Percentiles rank a stretch among this genome's conserved stretches.
phyloP scores from a whole-genome alignment of 2,329 filamentous ascomycete species.

The Fusarium temperatum region DNA sequence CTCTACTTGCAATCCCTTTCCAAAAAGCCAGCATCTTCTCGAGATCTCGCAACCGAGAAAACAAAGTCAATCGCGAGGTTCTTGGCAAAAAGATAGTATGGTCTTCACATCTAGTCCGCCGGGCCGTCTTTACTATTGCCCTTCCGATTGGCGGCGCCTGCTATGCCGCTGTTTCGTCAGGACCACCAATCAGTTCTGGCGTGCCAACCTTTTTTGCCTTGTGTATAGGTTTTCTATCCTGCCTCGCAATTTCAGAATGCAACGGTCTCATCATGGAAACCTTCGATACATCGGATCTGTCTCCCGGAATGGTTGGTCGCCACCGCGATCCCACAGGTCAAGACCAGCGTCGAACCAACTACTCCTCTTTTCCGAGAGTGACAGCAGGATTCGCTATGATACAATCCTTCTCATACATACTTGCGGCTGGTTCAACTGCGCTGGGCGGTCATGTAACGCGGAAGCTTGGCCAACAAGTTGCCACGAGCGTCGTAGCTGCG shows the following conservation, averaged over 20 bases:
- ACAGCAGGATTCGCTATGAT: conserved; percentile 75
- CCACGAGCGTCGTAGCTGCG: conserved; percentile 74
- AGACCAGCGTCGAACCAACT: conserved; percentile 67
- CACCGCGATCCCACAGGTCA: conserved; percentile 54
- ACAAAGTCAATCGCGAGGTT: conserved; percentile 73
- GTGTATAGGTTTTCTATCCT: conserved; percentile 74
- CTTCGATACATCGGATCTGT: conserved; percentile 82
- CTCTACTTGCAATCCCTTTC: conserved; percentile 75
- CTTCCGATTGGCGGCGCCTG: conserved; percentile 73
- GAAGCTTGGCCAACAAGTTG: conserved; percentile 70
- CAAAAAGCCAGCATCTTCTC: conserved; percentile 77
- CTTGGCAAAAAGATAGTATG: conserved; percentile 70
- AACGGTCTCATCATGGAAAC: conserved; percentile 82
- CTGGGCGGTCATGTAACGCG: conserved; percentile 74
- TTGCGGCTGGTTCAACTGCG: conserved; percentile 74
- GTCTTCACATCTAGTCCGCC: conserved; percentile 77
- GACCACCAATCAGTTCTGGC: conserved; percentile 67
- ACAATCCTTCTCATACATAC: conserved; percentile 74
- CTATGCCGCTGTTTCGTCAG: conserved; percentile 73
- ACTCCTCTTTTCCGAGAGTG: conserved; percentile 79
- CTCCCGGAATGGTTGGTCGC: conserved; percentile 72
- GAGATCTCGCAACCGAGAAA: conserved; percentile 66
- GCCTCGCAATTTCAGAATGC: conserved; percentile 79
- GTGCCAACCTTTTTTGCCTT: conserved; percentile 73
- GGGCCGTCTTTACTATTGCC: conserved; percentile 71